Evolutionary conservation across 2,329 filamentous ascomycete species (phyloP), one percentile per base, ranked within the genome.

Genomic region (Atkinsonella texensis): DNA sequence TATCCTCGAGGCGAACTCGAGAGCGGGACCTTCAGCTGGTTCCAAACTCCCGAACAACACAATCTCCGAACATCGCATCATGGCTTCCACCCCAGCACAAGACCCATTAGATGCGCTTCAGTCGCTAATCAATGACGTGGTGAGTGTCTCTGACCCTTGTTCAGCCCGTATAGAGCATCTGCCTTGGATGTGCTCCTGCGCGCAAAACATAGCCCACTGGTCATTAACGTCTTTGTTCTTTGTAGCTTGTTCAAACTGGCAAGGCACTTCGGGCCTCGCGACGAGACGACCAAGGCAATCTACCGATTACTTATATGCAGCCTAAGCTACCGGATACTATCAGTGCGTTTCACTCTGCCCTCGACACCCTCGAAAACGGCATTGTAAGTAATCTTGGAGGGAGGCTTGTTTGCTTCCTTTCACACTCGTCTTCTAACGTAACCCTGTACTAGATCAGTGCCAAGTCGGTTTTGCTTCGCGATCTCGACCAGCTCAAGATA

Each of bases 161-260:
- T 1, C 11, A 38, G 11, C 35, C 15, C 15, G 2, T 12, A 4
- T 38, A 38, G 35, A 38, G 35, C 35, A 15, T 38, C 15, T 5
- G 4, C 35, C 17, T 23, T 32, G 35, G 15, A n/a, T 20, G 43
- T 1, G 9, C 31, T 45, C 12, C 17, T 46, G 51, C 43, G 38
- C 35, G 33, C 31, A 44, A 40, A 45, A 39, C 6, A 18, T 13
- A 46, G 39, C 23, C 8, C 18, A n/a, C 4, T 35, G 33, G 20
- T 7, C 12, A 40, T 20, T 46, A 40, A 46, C 31, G 12, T 13
- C 23, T 23, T 17, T n/a, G 35, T 41, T 41, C 28, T 11, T 28
- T 41, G 35, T 40, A 83, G 79, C 72, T 82, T 28, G 69, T 83
- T 13, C 75, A 81, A 61, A 77, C 75, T 2, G 79, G 77, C 15